phyloP scores from a whole-genome alignment of 495 filamentous ascomycete species.

The Viridothelium virens region DNA sequence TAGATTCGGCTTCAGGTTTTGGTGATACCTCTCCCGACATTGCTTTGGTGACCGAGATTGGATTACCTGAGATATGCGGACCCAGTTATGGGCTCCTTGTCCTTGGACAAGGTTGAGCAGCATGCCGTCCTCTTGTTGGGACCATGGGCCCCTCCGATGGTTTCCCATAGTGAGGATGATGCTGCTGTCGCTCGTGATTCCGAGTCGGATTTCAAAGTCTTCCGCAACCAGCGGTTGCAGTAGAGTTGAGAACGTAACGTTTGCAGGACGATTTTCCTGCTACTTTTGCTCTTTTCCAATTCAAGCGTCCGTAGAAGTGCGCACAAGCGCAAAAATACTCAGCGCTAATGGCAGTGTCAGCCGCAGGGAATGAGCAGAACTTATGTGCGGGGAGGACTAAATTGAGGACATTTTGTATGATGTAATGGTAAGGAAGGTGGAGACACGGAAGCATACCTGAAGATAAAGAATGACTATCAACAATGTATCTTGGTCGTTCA shows the following conservation, averaged over 20 bases:
- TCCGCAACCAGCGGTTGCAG: background rate
- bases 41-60: constrained; percentile 82
- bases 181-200: background rate
- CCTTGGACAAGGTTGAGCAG: constrained; percentile 65
- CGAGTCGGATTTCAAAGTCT: background rate
- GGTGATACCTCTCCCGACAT: constrained; percentile 90
- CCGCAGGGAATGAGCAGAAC: too few species aligned
- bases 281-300: too few species aligned
- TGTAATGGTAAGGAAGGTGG: too few species aligned
- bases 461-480: background rate
- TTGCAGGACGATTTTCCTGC: background rate
- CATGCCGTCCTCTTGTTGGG: constrained; percentile 65
- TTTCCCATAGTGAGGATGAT: constrained; percentile 27
- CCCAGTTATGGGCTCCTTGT: constrained; percentile 86
- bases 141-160: constrained; percentile 84
- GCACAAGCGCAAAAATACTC: too few species aligned
- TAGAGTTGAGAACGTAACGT: background rate
- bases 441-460: background rate
- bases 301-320: too few species aligned
- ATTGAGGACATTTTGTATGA: too few species aligned
- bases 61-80: constrained; percentile 71
- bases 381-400: too few species aligned
- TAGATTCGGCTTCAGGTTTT: constrained; percentile 85
- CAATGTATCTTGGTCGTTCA: background rate
- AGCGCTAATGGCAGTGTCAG: too few species aligned